Conservation (phyloP, 805 yeast species). For the Hemisphaericaspora nanyangensis region DNA sequence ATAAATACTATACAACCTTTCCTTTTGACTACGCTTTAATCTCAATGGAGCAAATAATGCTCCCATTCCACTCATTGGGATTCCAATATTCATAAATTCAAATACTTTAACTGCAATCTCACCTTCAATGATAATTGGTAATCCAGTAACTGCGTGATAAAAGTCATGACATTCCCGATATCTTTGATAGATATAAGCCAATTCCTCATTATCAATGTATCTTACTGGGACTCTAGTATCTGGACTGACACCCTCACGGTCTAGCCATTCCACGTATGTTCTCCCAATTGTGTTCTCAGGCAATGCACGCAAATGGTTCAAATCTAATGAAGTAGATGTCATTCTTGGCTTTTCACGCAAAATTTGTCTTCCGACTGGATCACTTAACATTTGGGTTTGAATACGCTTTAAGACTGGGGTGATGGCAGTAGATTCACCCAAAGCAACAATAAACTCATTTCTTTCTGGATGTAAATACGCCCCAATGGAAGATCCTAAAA, state of each 20-base stretch:
- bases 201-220: slow-evolving; percentile 83
- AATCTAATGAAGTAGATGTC: slow-evolving; percentile 64
- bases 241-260: slow-evolving; percentile 84
- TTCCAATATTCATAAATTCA: slow-evolving; percentile 86
- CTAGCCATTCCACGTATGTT: slow-evolving; percentile 78
- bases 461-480: slow-evolving; percentile 74
- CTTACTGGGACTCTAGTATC: slow-evolving; percentile 89
- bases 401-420: slow-evolving; percentile 60
- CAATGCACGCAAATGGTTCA: slow-evolving; percentile 53
- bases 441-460: slow-evolving; percentile 70
- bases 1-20: slow-evolving; percentile 62
- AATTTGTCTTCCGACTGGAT: slow-evolving; percentile 72
- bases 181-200: slow-evolving; percentile 89
- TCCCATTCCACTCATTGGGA: slow-evolving; percentile 95
- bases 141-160: slow-evolving; percentile 86
- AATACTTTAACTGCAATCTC: slow-evolving; percentile 90
- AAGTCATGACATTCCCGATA: slow-evolving; percentile 97
- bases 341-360: slow-evolving; percentile 79
- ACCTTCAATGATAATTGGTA: slow-evolving; percentile 93
- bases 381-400: slow-evolving; percentile 70
- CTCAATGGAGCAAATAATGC: slow-evolving; percentile 86
- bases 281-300: slow-evolving; percentile 74
- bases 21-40: slow-evolving; percentile 58
- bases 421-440: slow-evolving; percentile 89
- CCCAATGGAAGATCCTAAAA: slow-evolving; percentile 71